Percentiles rank a stretch among this genome's conserved stretches.
Evolutionary conservation across 192 early-diverging fungal genomes (phyloP).

Genomic region (Jimgerdemannia lactiflua): DNA sequence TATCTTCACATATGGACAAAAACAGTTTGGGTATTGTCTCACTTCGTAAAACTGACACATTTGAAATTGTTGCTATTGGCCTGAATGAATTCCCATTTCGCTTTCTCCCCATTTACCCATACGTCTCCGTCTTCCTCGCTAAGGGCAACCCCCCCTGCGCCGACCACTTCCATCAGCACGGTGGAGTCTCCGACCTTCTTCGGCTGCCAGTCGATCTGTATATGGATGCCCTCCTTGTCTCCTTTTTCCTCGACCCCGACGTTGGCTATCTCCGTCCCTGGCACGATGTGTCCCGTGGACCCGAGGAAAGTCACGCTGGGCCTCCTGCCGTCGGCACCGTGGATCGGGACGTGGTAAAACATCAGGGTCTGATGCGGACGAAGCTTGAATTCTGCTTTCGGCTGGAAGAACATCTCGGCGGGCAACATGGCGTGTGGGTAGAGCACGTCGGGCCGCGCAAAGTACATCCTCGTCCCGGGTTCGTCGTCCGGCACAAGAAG

Average conservation of each 20-base stretch:
- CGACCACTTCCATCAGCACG: not conserved
- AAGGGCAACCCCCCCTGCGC: too few species aligned
- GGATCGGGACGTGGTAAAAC: conserved; percentile 26
- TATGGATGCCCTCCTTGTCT: not conserved
- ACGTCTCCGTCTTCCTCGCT: not conserved
- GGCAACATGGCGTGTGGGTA: conserved; percentile 16
- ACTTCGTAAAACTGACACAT: too few species aligned
- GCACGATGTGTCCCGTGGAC: conserved; percentile 32
- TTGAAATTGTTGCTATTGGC: too few species aligned
- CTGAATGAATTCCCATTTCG: not conserved
- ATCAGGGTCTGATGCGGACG: conserved; percentile 37
- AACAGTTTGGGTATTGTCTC: too few species aligned
- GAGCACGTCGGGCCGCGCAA: conserved; percentile 10
- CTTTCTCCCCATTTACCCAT: not conserved
- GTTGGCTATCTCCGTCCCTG: conserved; percentile 23
- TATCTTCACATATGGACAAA: too few species aligned
- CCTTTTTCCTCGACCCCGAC: not conserved
- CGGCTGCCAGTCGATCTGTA: not conserved
- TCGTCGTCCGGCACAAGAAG: conserved; percentile 3
- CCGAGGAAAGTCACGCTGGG: conserved; percentile 12
- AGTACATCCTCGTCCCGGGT: conserved; percentile 13
- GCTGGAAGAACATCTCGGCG: conserved; percentile 29
- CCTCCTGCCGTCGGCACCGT: conserved; percentile 3
- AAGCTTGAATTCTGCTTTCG: conserved; percentile 27
- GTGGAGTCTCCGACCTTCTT: not conserved